Conservation (phyloP, 805 yeast species). For the Lachancea fermentati region DNA sequence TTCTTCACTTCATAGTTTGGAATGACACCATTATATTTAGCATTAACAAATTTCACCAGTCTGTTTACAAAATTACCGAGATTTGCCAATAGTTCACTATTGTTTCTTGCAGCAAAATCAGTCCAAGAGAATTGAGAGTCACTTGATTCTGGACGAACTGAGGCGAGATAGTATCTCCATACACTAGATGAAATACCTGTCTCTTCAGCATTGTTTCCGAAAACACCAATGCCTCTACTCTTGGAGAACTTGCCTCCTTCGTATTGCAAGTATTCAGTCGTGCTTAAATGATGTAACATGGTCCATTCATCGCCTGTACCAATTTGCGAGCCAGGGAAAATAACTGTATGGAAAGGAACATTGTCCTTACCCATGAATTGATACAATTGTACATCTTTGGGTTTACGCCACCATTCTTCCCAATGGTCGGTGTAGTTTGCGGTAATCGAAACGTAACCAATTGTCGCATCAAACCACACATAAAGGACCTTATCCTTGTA, state of each 20-base stretch:
- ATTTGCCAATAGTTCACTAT: constrained; percentile 89
- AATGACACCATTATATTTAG: constrained; percentile 87
- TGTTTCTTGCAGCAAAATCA: constrained; percentile 90
- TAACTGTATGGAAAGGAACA: constrained; percentile 97
- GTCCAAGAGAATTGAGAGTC: constrained; percentile 98
- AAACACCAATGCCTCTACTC: constrained; percentile 96
- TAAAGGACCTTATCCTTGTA: constrained; percentile 87
- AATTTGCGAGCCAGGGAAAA: constrained; percentile 87
- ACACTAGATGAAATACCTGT: constrained; percentile 88
- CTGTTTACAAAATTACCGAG: constrained; percentile 96
- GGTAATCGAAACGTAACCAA: constrained; percentile 94
- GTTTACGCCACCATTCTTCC: constrained; percentile 92
- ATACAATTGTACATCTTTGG: constrained; percentile 80
- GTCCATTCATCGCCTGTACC: constrained; percentile 93
- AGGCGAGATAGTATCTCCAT: constrained; percentile 94
- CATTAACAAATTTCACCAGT: constrained; percentile 79
- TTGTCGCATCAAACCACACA: constrained; percentile 99
- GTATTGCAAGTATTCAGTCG: constrained; percentile 95
- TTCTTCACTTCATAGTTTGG: constrained; percentile 55
- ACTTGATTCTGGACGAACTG: constrained; percentile 89
- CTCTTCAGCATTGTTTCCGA: constrained; percentile 95
- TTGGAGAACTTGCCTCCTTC: constrained; percentile 98
- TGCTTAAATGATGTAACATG: constrained; percentile 79
- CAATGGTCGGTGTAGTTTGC: constrained; percentile 81
- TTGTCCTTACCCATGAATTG: constrained; percentile 99